Percentiles rank a stretch among this genome's conserved stretches.
Conservation (phyloP, 1,284 basidiomycete species). For the Ganoderma leucocontextum region DNA sequence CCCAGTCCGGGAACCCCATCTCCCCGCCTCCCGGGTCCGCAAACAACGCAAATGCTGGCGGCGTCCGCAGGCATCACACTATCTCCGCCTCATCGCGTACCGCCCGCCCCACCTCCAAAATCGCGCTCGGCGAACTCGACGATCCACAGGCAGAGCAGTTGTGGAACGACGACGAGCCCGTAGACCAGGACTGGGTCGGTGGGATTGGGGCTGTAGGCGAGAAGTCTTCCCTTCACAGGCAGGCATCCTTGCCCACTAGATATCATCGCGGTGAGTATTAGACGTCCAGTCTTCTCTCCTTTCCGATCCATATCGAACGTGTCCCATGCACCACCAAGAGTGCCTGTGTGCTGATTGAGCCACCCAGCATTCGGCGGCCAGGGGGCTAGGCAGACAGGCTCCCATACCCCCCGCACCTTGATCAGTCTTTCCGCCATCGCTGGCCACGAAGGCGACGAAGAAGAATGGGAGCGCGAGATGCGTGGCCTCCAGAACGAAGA, state of each 20-base stretch:
- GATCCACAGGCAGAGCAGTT: slow-evolving; percentile 68
- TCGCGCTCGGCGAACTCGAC: slow-evolving; percentile 64
- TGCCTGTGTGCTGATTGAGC: slow-evolving; percentile 15
- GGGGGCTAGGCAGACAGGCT: slow-evolving; percentile 62
- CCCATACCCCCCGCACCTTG: slow-evolving; percentile 73
- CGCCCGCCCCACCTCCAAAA: slow-evolving; percentile 65
- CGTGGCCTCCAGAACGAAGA: slow-evolving; percentile 66
- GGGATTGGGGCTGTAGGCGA: slow-evolving; percentile 83
- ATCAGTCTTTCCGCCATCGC: slow-evolving; percentile 84
- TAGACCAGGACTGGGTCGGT: slow-evolving; percentile 81
- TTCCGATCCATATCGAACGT: slow-evolving; percentile 14
- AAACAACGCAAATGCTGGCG: slow-evolving; percentile 40
- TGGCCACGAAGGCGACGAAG: slow-evolving; percentile 85
- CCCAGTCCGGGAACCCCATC: slow-evolving; percentile 43
- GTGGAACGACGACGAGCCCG: slow-evolving; percentile 79
- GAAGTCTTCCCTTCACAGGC: slow-evolving; percentile 77
- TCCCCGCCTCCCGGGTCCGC: slow-evolving; percentile 45
- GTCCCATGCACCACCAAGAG: background rate
- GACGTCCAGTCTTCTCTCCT: slow-evolving; percentile 15
- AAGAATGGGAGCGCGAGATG: slow-evolving; percentile 80
- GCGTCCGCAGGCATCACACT: slow-evolving; percentile 81
- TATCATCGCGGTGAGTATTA: slow-evolving; percentile 75
- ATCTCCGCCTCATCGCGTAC: slow-evolving; percentile 79
- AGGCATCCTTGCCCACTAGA: slow-evolving; percentile 80
- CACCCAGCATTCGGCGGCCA: slow-evolving; percentile 55